These are phyloP conservation scores for Cantharellus anzutake DNA, from an alignment of 768 basidiomycete genomes.

Conservation along the genomic window DNA sequence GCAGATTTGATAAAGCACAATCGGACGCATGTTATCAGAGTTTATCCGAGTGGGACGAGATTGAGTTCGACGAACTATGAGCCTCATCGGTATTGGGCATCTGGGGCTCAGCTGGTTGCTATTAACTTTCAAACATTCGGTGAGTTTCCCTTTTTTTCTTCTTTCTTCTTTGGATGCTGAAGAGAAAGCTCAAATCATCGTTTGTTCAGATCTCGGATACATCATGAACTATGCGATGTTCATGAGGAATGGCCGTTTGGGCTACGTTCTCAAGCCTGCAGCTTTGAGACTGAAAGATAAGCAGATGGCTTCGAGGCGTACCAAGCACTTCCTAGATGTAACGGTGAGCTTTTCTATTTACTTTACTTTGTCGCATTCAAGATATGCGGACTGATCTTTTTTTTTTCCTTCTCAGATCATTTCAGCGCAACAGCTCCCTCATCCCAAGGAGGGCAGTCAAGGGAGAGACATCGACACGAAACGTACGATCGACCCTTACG, in stretches of 20 bases:
- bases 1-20: constrained; percentile 72
- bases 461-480: constrained; percentile 44
- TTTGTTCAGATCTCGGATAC: constrained; percentile 53
- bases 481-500: constrained; percentile 46
- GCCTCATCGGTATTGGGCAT: constrained; percentile 78
- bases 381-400: not conserved
- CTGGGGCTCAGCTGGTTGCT: constrained; percentile 77
- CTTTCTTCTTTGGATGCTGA: not conserved
- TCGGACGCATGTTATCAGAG: constrained; percentile 58
- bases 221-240: constrained; percentile 96
- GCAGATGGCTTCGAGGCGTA: constrained; percentile 31
- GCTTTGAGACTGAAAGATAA: constrained; percentile 50
- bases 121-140: constrained; percentile 97
- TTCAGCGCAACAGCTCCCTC: constrained; percentile 80
- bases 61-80: constrained; percentile 74
- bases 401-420: constrained; percentile 30
- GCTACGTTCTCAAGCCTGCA: constrained; percentile 79
- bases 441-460: constrained; percentile 35
- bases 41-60: constrained; percentile 72
- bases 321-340: constrained; percentile 43
- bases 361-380: not conserved
- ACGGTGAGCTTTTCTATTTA: constrained; percentile 24
- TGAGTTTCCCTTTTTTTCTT: constrained; percentile 21
- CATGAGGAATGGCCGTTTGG: constrained; percentile 67
- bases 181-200: not conserved